These are phyloP conservation scores for Ehretia macrophylla DNA, from an alignment of 257 asterid genomes.

Conservation along the genomic window DNA sequence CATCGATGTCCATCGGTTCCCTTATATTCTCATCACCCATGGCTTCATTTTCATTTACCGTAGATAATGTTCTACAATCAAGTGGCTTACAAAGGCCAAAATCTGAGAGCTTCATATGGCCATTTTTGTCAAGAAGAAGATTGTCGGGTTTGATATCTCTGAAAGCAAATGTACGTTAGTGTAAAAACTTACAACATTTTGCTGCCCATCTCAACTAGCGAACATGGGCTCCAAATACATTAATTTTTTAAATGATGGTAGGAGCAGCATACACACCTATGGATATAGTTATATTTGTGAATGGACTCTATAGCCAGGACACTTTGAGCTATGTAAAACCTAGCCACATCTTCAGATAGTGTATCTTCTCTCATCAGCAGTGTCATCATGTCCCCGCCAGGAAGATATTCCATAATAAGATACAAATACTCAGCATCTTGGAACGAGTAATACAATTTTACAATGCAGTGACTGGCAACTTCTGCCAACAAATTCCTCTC, in stretches of 20 bases:
- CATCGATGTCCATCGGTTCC: slow-evolving; percentile 50
- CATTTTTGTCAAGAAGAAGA: slow-evolving; percentile 89
- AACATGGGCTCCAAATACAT: neutral
- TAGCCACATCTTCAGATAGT: slow-evolving; percentile 79
- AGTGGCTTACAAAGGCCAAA: slow-evolving; percentile 99
- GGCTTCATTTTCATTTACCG: slow-evolving; percentile 47
- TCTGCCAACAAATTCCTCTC: slow-evolving; percentile 94
- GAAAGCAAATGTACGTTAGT: slow-evolving; percentile 12
- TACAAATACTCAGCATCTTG: slow-evolving; percentile 92
- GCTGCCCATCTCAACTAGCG: neutral
- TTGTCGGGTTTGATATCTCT: slow-evolving; percentile 98
- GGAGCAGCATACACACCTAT: slow-evolving; percentile 50
- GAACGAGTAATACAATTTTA: slow-evolving; percentile 83
- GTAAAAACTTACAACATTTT: neutral
- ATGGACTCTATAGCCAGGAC: slow-evolving; percentile 91
- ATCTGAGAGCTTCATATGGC: slow-evolving; percentile 96
- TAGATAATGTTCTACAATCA: slow-evolving; percentile 56
- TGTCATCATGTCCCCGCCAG: slow-evolving; percentile 99
- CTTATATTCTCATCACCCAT: slow-evolving; percentile 48
- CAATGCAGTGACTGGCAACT: slow-evolving; percentile 95
- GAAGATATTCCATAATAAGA: slow-evolving; percentile 95
- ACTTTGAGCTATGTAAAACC: slow-evolving; percentile 90
- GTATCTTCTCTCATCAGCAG: slow-evolving; percentile 92
- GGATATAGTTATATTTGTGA: slow-evolving; percentile 91
- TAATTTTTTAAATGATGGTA: neutral